Evolutionary conservation across 768 basidiomycete genomes (phyloP), one percentile per base, ranked within the genome.

Genomic region (Tylopilus cervinicoccineus): DNA sequence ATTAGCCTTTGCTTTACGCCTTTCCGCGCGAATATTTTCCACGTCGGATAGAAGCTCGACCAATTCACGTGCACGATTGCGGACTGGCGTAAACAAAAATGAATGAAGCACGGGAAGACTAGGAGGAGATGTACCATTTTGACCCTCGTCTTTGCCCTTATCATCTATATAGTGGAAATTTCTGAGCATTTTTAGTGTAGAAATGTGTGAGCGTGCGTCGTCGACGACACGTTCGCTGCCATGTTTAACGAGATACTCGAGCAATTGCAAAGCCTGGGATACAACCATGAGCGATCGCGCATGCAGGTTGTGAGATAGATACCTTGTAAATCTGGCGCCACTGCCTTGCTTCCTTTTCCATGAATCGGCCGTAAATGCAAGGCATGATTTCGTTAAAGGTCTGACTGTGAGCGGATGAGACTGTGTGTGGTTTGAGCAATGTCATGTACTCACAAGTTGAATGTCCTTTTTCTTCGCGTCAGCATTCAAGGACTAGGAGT

Each of bases 361-460:
- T 95, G 67, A 95, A 96, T 23, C 92, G 81, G 9, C 83, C 78
- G 68, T 96, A 98, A 57, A 97, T 96, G 61, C 82, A 84, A 4
- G 96, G 95, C 93, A 99, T 97, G 64, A 98, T 93, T 73, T 99
- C 95, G 69, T 98, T 99, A 71, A 99, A 99, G 54, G 93, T 82
- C 77, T 94, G 92, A 71, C 93, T 96, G 64, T 3, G 33, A 16
- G 27, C 39, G 17, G 45, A 46, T 55, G 28, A 60, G 55, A 31
- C 39, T 28, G 31, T 42, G 10, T 48, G 34, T 42, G 26, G 4
- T 12, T 14, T 13, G 31, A 19, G n/a, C n/a, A 17, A 22, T 2
- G 10, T 23, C 16, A 3, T 29, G 13, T 13, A 70, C 88, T 69
- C 66, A 96, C 94, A 94, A 97, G 63, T 93, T 95, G 68, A 95